phyloP scores from a whole-genome alignment of 768 basidiomycete species.

The Kockovaella imperatae region DNA sequence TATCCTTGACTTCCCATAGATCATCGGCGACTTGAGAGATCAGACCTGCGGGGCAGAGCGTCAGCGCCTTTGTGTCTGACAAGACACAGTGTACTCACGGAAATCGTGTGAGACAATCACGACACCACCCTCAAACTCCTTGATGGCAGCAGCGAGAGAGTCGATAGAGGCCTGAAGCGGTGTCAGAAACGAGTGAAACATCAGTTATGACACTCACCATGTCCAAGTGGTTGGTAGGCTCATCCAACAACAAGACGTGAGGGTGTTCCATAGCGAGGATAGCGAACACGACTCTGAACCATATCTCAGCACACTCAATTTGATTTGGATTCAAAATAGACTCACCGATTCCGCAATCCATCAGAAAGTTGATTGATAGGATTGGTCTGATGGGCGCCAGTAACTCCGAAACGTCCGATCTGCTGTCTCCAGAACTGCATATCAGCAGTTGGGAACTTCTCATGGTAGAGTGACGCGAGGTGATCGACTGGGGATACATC shows the following conservation, averaged over 20 bases:
- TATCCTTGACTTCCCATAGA: constrained; percentile 95
- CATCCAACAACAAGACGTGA: constrained; percentile 67
- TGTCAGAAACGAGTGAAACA: constrained; percentile 1
- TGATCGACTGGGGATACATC: constrained; percentile 85
- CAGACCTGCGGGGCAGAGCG: constrained; percentile 54
- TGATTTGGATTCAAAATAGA: constrained; percentile 5
- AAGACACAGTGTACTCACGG: constrained; percentile 54
- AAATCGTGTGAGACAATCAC: constrained; percentile 99
- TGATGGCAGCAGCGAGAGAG: constrained; percentile 88
- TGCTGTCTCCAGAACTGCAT: constrained; percentile 88
- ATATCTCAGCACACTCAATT: not conserved
- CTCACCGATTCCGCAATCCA: constrained; percentile 85
- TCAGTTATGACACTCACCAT: constrained; percentile 48
- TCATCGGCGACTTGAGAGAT: constrained; percentile 98
- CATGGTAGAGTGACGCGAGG: constrained; percentile 68
- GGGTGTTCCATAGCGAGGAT: constrained; percentile 97
- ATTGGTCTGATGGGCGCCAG: constrained; percentile 84
- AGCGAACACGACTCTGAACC: constrained; percentile 77
- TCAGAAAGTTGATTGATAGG: constrained; percentile 93
- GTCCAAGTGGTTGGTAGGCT: constrained; percentile 43
- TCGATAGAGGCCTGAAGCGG: constrained; percentile 71
- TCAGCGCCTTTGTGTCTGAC: not conserved
- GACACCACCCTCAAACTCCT: constrained; percentile 93
- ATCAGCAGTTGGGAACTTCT: constrained; percentile 93
- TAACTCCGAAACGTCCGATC: constrained; percentile 90